These are phyloP conservation scores for Chalaropsis thielavioides DNA, from an alignment of 2,329 filamentous ascomycete genomes.

Conservation along the genomic window DNA sequence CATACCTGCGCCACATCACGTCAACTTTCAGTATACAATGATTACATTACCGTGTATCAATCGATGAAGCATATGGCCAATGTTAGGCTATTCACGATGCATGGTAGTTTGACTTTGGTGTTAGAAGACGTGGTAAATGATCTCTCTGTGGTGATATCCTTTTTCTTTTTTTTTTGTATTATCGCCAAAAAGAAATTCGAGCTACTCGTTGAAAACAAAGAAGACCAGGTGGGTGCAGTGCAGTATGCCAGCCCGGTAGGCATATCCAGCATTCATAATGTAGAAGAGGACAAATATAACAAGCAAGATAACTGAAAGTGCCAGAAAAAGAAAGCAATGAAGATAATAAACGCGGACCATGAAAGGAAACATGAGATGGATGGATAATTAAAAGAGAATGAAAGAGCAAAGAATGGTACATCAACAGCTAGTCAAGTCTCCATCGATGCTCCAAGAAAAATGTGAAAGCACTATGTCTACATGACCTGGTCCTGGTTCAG, in stretches of 20 bases:
- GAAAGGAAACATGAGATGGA: slow-evolving; percentile 6
- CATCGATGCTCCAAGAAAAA: not conserved
- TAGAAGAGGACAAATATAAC: not conserved
- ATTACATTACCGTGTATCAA: too few relatives aligned
- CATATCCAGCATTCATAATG: not conserved
- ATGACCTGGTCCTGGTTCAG: slow-evolving; percentile 96
- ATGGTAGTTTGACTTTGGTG: too few relatives aligned
- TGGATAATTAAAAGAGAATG: not conserved
- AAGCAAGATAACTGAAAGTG: slow-evolving; percentile 1
- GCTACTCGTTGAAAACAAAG: not conserved
- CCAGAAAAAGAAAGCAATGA: not conserved
- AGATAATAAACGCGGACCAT: not conserved
- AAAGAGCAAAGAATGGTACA: slow-evolving; percentile 10
- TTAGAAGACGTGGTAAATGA: too few relatives aligned
- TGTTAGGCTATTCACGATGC: too few relatives aligned
- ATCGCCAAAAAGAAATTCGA: too few relatives aligned
- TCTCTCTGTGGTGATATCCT: too few relatives aligned
- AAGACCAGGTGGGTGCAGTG: not conserved
- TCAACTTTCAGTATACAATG: too few relatives aligned
- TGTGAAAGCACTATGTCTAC: slow-evolving; percentile 32
- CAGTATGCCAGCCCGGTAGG: not conserved
- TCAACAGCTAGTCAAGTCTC: not conserved
- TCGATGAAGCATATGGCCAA: too few relatives aligned
- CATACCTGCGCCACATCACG: too few relatives aligned
- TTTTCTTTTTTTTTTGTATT: too few relatives aligned